Evolutionary conservation across 768 basidiomycete species (phyloP).

Genomic region (Rubroboletus satanas): DNA sequence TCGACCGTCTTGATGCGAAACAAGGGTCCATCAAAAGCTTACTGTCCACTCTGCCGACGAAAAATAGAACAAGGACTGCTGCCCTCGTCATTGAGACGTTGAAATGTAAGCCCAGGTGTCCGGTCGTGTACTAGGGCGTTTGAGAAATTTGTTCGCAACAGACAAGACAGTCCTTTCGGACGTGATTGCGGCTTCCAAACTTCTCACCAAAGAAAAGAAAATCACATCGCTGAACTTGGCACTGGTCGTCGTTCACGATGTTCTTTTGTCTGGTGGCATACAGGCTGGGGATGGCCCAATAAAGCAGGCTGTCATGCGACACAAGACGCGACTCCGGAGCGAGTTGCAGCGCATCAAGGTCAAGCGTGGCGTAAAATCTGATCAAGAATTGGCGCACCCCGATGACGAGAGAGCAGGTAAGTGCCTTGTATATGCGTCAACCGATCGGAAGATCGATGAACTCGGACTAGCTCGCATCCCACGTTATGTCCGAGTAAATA

Average conservation of each 20-base stretch:
- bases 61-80: conserved; percentile 71
- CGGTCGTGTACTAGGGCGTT: conserved; percentile 1
- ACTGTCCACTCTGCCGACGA: conserved; percentile 67
- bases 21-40: conserved; percentile 91
- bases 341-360: conserved; percentile 86
- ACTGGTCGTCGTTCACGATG: conserved; percentile 86
- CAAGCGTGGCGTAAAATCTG: conserved; percentile 62
- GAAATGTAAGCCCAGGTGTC: conserved; percentile 66
- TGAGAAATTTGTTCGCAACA: conserved; percentile 28
- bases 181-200: conserved; percentile 61
- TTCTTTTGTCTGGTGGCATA: conserved; percentile 79
- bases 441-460: neutral
- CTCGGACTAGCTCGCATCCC: conserved; percentile 57
- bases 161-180: conserved; percentile 75
- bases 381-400: conserved; percentile 58
- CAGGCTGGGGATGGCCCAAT: conserved; percentile 88
- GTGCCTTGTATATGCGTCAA: conserved; percentile 10
- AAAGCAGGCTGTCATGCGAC: conserved; percentile 81
- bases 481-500: conserved; percentile 84
- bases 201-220: conserved; percentile 72
- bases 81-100: conserved; percentile 92
- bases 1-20: conserved; percentile 84
- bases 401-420: conserved; percentile 64
- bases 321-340: conserved; percentile 83
- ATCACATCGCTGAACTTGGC: conserved; percentile 74